Base-by-base conservation (phyloP, 2,329 filamentous ascomycete genomes). In the Claviceps sorghi region DNA sequence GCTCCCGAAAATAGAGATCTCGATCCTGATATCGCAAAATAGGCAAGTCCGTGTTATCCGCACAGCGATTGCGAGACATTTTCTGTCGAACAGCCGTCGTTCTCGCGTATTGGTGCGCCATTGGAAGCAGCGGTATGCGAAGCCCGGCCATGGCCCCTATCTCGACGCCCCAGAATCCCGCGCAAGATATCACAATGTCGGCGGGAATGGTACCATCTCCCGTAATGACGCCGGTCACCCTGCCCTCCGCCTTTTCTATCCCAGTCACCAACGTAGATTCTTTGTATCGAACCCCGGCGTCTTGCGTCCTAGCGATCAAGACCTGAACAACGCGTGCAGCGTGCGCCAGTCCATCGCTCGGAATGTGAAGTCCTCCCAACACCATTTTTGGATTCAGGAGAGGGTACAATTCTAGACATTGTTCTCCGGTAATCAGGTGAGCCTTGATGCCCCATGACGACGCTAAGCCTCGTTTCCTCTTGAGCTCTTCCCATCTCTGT, bases 121-220 rank as follows among this genome's bases (percentile, higher is more conserved):
- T 70, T 3, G 80, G 80, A 0, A 81, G 69, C 4, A 83, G 64
- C 7, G 80, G 80, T 22, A 83, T 72, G 1, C 73, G 65, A 13
- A 82, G 58, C 4, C 72, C 79, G 43, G 77, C 71, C 79, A 83
- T 80, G 6, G 73, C 75, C 22, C 80, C 80, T 7, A 83, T 68
- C 60, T 83, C 79, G 8, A 82, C 80, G 11, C 80, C 80, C 80
- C 80, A 83, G 62, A 83, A 80, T 0, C 80, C 80, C 7, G 78
- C 80, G 55, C 80, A 83, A 1, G 78, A 82, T 40, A 83, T 64
- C 49, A 83, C 69, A 26, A 82, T 76, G 52, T 83, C 80, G 0
- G 79, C 79, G 0, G 74, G 66, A 21, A 82, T 69, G 0, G 60
- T 72, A 22, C 73, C 73, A 4, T 63, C 64, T 1, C 68, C 65